A percentile compares a stretch with the other conserved stretches of the same genome.
phyloP scores from a whole-genome alignment of 345 rosid species.

The Aquilaria malaccensis region DNA sequence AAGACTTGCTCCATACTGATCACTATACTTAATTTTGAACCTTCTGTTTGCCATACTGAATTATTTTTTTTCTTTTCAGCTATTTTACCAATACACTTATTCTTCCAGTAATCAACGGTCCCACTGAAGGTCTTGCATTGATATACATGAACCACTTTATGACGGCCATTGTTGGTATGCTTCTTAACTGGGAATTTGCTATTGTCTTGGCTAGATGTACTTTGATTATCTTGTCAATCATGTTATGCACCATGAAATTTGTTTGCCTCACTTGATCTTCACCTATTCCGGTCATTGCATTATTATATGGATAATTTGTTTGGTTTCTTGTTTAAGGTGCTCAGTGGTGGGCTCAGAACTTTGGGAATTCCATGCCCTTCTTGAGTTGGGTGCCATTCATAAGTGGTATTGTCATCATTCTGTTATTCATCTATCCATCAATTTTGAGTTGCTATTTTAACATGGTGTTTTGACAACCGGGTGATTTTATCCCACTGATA shows the following conservation, averaged over 20 bases:
- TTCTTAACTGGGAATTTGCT: constrained; percentile 13
- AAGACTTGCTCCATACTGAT: too few relatives aligned
- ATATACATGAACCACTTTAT: constrained; percentile 70
- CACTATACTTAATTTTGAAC: neutral
- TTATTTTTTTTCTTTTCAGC: constrained; percentile 34
- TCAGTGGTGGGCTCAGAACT: constrained; percentile 82
- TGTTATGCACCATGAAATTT: too few relatives aligned
- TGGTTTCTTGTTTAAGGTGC: constrained; percentile 48
- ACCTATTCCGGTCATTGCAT: too few relatives aligned
- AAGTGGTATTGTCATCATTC: constrained; percentile 40
- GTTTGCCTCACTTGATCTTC: too few relatives aligned
- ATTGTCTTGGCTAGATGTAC: constrained; percentile 2
- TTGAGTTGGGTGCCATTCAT: constrained; percentile 77
- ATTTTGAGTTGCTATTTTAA: neutral
- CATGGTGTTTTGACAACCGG: too few relatives aligned
- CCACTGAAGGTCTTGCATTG: constrained; percentile 93
- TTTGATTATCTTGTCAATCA: neutral
- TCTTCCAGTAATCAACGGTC: constrained; percentile 93
- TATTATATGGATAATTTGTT: neutral
- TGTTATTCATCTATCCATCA: neutral
- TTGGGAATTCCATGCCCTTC: constrained; percentile 61
- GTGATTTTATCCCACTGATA: neutral
- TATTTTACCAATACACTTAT: constrained; percentile 86
- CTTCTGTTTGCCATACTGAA: constrained; percentile 6
- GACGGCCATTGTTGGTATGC: constrained; percentile 81